phyloP scores from a whole-genome alignment of 768 basidiomycete genomes.

The Lentinula lateritia region DNA sequence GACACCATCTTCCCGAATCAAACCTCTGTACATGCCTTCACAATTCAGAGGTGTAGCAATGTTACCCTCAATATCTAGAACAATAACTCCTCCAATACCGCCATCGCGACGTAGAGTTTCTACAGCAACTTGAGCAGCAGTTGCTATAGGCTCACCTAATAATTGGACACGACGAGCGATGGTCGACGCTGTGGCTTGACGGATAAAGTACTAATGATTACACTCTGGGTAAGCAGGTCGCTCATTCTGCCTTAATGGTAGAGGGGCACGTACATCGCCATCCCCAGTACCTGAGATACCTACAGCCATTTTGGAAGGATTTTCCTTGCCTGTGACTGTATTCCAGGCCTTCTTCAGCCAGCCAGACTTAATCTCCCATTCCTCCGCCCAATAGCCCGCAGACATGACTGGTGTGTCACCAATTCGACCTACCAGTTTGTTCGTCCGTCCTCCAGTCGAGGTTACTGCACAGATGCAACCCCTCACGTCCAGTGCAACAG shows the following conservation, averaged over 20 bases:
- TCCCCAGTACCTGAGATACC: conserved; percentile 85
- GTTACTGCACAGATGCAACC: conserved; percentile 73
- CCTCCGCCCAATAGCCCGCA: conserved; percentile 79
- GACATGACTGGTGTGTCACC: conserved; percentile 81
- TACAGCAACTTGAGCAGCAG: conserved; percentile 52
- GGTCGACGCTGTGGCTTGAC: conserved; percentile 59
- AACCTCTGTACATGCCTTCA: conserved; percentile 78
- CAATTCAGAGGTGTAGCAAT: conserved; percentile 75
- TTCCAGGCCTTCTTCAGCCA: conserved; percentile 33
- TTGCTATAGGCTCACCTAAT: conserved; percentile 46
- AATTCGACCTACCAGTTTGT: conserved; percentile 79
- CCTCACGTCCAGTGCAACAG: conserved; percentile 69
- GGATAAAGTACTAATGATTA: conserved; percentile 63
- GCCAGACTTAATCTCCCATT: conserved; percentile 44
- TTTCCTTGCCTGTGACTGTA: conserved; percentile 26
- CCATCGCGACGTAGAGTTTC: conserved; percentile 52
- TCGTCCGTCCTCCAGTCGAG: conserved; percentile 79
- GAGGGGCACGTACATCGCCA: conserved; percentile 57
- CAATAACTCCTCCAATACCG: conserved; percentile 73
- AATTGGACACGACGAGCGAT: conserved; percentile 64
- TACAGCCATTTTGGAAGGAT: conserved; percentile 33
- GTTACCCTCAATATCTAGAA: conserved; percentile 63
- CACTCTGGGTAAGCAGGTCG: neutral
- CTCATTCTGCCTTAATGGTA: neutral
- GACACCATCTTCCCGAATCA: conserved; percentile 63